A percentile compares a stretch with the other conserved stretches of the same genome.
Evolutionary conservation across 495 filamentous ascomycete genomes (phyloP).

Genomic region (Choiromyces venosus): DNA sequence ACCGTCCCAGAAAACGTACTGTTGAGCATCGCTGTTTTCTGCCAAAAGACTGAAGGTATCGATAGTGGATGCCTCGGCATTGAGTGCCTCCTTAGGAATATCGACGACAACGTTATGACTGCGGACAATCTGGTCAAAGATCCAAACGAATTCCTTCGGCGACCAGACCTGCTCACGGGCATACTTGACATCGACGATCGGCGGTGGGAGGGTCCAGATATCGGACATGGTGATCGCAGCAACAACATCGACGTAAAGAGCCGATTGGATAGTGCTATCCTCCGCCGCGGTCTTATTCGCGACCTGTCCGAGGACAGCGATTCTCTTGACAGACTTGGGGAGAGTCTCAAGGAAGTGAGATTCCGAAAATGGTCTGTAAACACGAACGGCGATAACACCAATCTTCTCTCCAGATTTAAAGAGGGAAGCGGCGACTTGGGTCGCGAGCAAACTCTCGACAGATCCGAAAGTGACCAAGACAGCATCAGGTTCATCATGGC

Average conservation of each 20-base stretch:
- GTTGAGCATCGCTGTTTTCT: slow-evolving; percentile 54
- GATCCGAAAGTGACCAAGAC: slow-evolving; percentile 91
- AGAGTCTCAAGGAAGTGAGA: slow-evolving; percentile 80
- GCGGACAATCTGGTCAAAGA: slow-evolving; percentile 56
- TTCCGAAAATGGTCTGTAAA: slow-evolving; percentile 92
- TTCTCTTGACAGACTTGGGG: slow-evolving; percentile 64
- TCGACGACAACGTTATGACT: slow-evolving; percentile 32
- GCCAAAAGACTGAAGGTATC: slow-evolving; percentile 36
- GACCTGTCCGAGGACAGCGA: slow-evolving; percentile 56
- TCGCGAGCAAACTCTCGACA: slow-evolving; percentile 75
- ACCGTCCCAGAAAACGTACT: slow-evolving; percentile 92
- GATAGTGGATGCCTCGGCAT: slow-evolving; percentile 35
- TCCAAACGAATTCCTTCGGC: slow-evolving; percentile 62
- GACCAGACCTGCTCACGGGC: slow-evolving; percentile 73
- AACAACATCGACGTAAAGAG: slow-evolving; percentile 83
- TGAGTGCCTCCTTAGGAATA: slow-evolving; percentile 42
- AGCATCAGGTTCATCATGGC: slow-evolving; percentile 67
- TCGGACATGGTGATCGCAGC: slow-evolving; percentile 74
- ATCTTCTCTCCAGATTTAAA: slow-evolving; percentile 65
- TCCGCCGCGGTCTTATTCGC: slow-evolving; percentile 51
- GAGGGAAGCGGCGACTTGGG: slow-evolving; percentile 71
- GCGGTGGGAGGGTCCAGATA: slow-evolving; percentile 55
- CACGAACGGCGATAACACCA: slow-evolving; percentile 81
- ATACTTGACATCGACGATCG: slow-evolving; percentile 81
- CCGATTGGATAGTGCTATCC: slow-evolving; percentile 68